Base-by-base conservation (phyloP, 2,329 filamentous ascomycete genomes). In the Aspergillus sp. region DNA sequence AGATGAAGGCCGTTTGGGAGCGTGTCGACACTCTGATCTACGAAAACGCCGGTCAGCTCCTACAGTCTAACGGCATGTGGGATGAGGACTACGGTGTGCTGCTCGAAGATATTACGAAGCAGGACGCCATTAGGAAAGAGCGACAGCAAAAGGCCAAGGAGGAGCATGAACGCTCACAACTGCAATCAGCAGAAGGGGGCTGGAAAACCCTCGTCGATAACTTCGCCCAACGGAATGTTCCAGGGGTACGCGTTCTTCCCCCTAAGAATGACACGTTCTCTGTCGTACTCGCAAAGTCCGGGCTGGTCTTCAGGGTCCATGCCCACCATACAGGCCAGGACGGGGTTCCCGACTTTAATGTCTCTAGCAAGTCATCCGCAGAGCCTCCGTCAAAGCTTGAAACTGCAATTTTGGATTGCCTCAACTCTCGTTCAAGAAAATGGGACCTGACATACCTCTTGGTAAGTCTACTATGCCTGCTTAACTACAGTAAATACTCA, bases 381-480 rank as follows among this genome's bases (percentile, higher is more conserved):
- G 66, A 68, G 21, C 44, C 68, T 14, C 50, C 58, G 2, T 71
- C 71, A 2, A 75, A 73, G 49, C 61, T 78, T 14, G 73, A 76
- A 56, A 55, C 44, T 14, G 67, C 69, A 1, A 70, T 78, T 21
- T 55, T 70, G 11, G 67, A 69, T 31, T 76, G 71, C 54, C 58
- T 77, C 41, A 72, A 73, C 50, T 66, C 68, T 2, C 69, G 73
- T 21, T 56, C 67, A 5, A 67, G 73, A 41, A 75, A 74, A 56
- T 76, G 73, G 74, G 71, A 76, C 63, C 71, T 76, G 25, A 61
- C 61, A 39, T 77, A 74, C 65, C 62, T 76, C 43, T 58, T 77
- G 53, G 74, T 77, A 61, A 61, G 74, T 69, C 15, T 4, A 7
- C 39, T 7, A 3, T n/a, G 15, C 9, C 14, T 9, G 14, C 12